Evolutionary conservation across 2,329 filamentous ascomycete genomes (phyloP).

Genomic region (Phaeosphaeriaceae sp.): DNA sequence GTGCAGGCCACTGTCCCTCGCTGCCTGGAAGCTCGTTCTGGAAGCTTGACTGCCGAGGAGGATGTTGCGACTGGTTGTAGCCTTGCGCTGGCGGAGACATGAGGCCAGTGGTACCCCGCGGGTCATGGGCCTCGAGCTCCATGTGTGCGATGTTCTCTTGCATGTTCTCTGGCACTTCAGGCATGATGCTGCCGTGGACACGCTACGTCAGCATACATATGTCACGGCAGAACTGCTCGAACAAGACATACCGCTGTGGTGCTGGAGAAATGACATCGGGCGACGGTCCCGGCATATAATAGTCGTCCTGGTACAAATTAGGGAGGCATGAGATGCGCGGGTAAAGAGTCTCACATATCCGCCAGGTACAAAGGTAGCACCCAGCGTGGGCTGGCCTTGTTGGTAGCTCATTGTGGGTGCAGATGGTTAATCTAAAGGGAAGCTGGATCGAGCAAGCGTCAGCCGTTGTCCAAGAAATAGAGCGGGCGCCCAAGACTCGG

Average conservation of each 20-base stretch:
- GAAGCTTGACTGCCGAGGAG: conserved; percentile 41
- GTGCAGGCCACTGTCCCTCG: conserved; percentile 38
- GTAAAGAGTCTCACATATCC: conserved; percentile 47
- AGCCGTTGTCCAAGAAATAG: conserved; percentile 34
- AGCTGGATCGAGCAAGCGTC: conserved; percentile 27
- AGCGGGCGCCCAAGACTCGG: conserved; percentile 17
- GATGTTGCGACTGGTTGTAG: conserved; percentile 35
- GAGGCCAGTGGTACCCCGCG: conserved; percentile 34
- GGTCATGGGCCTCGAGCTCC: conserved; percentile 76
- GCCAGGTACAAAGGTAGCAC: conserved; percentile 72
- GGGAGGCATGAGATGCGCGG: not conserved
- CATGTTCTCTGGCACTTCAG: conserved; percentile 96
- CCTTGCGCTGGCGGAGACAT: conserved; percentile 37
- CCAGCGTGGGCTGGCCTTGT: conserved; percentile 43
- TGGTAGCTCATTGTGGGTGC: conserved; percentile 46
- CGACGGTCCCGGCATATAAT: conserved; percentile 63
- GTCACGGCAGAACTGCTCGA: conserved; percentile 11
- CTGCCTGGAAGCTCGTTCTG: conserved; percentile 28
- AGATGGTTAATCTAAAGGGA: conserved; percentile 15
- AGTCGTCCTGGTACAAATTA: conserved; percentile 60
- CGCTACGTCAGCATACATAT: conserved; percentile 37
- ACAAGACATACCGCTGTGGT: conserved; percentile 68
- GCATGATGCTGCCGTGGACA: conserved; percentile 74
- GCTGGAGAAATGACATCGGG: conserved; percentile 73
- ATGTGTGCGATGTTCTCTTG: conserved; percentile 91